Percentiles rank a stretch among this genome's conserved stretches.
phyloP scores from a whole-genome alignment of 176 grass and related monocot genomes.

The Triticum turgidum region DNA sequence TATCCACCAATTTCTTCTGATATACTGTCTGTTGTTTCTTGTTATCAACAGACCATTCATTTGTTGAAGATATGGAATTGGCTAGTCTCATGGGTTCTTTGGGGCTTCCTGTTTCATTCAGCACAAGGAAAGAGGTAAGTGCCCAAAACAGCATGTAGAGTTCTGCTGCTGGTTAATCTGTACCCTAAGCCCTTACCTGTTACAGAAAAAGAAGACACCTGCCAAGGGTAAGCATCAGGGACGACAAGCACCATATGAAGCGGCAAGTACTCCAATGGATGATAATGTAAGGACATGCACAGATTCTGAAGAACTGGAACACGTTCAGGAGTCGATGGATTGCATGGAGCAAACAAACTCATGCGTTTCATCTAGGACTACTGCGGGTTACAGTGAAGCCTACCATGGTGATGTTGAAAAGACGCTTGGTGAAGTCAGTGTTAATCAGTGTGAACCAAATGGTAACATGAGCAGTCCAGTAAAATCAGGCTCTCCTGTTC shows the following conservation, averaged over 20 bases:
- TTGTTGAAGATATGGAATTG: slow-evolving; percentile 79
- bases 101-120: slow-evolving; percentile 91
- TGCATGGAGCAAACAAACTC: slow-evolving; percentile 29
- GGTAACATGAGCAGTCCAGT: slow-evolving; percentile 27
- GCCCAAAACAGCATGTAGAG: neutral
- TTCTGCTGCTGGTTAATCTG: slow-evolving; percentile 12
- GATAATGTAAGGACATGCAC: slow-evolving; percentile 18
- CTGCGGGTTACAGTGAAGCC: neutral
- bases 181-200: slow-evolving; percentile 17
- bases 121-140: slow-evolving; percentile 69
- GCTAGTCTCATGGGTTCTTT: slow-evolving; percentile 73
- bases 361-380: slow-evolving; percentile 16
- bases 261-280: slow-evolving; percentile 26
- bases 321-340: neutral
- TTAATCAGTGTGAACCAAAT: slow-evolving; percentile 20
- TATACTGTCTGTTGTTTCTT: slow-evolving; percentile 34
- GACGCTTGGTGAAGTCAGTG: neutral
- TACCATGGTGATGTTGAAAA: slow-evolving; percentile 26
- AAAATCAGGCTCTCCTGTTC: slow-evolving; percentile 32
- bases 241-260: slow-evolving; percentile 32
- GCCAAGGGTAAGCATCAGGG: slow-evolving; percentile 53
- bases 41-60: slow-evolving; percentile 10
- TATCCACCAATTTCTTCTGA: slow-evolving; percentile 8
- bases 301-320: slow-evolving; percentile 36
- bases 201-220: slow-evolving; percentile 49